Evolutionary conservation across 495 filamentous ascomycete genomes (phyloP).

Genomic region (Annulohypoxylon nitens): DNA sequence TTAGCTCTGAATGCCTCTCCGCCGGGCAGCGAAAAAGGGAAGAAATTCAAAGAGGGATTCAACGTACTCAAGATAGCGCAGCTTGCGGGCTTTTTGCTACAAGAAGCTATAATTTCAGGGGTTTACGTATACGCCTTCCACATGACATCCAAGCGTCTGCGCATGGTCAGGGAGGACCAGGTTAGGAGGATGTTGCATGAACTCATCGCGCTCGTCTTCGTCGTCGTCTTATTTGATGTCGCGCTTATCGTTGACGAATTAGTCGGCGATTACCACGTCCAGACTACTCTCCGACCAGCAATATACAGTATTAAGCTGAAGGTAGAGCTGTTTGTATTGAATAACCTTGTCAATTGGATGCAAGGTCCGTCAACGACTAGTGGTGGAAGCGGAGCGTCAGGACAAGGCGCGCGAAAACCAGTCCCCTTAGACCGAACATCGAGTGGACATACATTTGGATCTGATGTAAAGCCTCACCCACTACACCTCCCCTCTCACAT

Average conservation of each 20-base stretch:
- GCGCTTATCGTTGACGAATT: slow-evolving; percentile 66
- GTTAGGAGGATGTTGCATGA: slow-evolving; percentile 38
- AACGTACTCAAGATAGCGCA: slow-evolving; percentile 70
- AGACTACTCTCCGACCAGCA: slow-evolving; percentile 69
- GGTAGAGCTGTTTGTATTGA: slow-evolving; percentile 72
- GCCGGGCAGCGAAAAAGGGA: slow-evolving; percentile 40
- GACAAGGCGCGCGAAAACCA: neutral
- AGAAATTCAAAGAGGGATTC: slow-evolving; percentile 59
- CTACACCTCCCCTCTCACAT: neutral
- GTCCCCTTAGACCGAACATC: neutral
- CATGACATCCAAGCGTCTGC: slow-evolving; percentile 62
- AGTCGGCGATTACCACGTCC: slow-evolving; percentile 64
- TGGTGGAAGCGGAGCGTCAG: neutral
- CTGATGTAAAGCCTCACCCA: neutral
- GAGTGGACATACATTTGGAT: neutral
- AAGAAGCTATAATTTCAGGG: slow-evolving; percentile 69
- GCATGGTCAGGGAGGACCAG: slow-evolving; percentile 15
- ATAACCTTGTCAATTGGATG: slow-evolving; percentile 58
- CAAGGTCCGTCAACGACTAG: slow-evolving; percentile 1
- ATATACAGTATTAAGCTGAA: slow-evolving; percentile 76
- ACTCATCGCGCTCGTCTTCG: slow-evolving; percentile 67
- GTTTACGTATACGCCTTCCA: slow-evolving; percentile 70
- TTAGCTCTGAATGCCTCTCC: slow-evolving; percentile 66
- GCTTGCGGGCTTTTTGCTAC: slow-evolving; percentile 67
- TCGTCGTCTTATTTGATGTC: slow-evolving; percentile 55